These are phyloP conservation scores for Brassica carinata DNA, from an alignment of 345 rosid species.

Conservation along the genomic window DNA sequence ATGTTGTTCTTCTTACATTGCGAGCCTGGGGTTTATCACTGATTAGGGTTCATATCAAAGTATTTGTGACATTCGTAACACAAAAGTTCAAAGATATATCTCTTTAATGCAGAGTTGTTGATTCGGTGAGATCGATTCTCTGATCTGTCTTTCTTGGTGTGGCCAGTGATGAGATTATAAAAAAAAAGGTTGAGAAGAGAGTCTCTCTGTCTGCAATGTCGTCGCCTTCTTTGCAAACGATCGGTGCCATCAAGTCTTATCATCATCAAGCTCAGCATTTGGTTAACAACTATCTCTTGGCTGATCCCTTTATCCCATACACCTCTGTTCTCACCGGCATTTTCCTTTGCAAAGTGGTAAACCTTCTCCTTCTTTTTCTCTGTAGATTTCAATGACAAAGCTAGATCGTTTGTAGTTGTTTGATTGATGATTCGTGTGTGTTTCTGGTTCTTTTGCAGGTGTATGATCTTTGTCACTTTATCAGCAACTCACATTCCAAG, in stretches of 20 bases:
- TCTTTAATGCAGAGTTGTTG: not conserved
- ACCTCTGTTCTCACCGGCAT: constrained; percentile 75
- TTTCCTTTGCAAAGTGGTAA: constrained; percentile 86
- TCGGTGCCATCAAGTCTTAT: constrained; percentile 53
- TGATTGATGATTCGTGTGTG: not conserved
- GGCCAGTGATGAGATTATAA: constrained; percentile 10
- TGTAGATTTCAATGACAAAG: not conserved
- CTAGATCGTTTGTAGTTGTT: not conserved
- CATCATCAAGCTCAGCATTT: constrained; percentile 69
- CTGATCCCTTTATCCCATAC: constrained; percentile 75
- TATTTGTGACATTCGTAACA: no score
- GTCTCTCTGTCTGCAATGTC: constrained; percentile 29
- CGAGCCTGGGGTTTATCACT: not conserved
- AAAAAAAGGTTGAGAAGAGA: not conserved
- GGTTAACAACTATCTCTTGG: constrained; percentile 64
- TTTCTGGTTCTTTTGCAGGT: constrained; percentile 42
- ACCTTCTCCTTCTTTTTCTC: not conserved
- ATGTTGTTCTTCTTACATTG: not conserved
- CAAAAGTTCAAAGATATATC: not conserved
- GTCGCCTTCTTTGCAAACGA: constrained; percentile 38
- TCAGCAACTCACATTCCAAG: constrained; percentile 71
- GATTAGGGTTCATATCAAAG: not conserved
- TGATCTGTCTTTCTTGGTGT: not conserved
- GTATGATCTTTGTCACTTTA: constrained; percentile 70
- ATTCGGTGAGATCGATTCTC: constrained; percentile 3